phyloP scores from a whole-genome alignment of 768 basidiomycete genomes.

The Erythrobasidium yunnanense region DNA sequence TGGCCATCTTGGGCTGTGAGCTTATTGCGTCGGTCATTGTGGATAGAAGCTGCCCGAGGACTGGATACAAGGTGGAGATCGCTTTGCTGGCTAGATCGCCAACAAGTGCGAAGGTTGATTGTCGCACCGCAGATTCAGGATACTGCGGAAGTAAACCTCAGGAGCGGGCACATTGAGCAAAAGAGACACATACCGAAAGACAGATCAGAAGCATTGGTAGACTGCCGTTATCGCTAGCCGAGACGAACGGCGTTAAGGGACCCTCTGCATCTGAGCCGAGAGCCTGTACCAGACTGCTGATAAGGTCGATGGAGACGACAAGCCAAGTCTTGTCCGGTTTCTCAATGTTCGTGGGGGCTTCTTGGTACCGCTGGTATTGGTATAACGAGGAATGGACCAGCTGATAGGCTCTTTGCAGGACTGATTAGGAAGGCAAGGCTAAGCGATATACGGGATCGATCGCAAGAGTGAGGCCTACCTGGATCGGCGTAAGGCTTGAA shows the following conservation, averaged over 20 bases:
- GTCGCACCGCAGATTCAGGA: conserved; percentile 86
- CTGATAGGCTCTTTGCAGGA: conserved; percentile 79
- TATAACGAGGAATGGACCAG: conserved; percentile 73
- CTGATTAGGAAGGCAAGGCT: conserved; percentile 36
- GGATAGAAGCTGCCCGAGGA: conserved; percentile 76
- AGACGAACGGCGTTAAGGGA: conserved; percentile 63
- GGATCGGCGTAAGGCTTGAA: conserved; percentile 81
- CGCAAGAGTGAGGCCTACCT: not conserved
- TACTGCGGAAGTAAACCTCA: conserved; percentile 46
- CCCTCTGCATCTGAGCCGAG: conserved; percentile 51
- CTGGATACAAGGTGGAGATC: conserved; percentile 70
- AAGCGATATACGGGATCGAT: not conserved
- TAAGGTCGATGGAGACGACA: conserved; percentile 89
- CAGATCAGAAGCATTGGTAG: conserved; percentile 73
- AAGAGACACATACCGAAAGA: conserved; percentile 50
- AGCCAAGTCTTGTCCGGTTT: conserved; percentile 95
- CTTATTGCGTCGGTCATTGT: conserved; percentile 81
- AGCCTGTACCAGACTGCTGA: conserved; percentile 90
- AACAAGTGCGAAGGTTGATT: conserved; percentile 91
- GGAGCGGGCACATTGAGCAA: not conserved
- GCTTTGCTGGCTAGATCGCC: conserved; percentile 96
- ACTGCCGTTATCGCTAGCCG: conserved; percentile 60
- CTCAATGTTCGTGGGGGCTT: conserved; percentile 48
- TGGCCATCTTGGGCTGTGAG: conserved; percentile 82
- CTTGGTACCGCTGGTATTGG: conserved; percentile 75